Conservation (phyloP, 108 stramenopile genomes). For the Nitzschia sp. region DNA sequence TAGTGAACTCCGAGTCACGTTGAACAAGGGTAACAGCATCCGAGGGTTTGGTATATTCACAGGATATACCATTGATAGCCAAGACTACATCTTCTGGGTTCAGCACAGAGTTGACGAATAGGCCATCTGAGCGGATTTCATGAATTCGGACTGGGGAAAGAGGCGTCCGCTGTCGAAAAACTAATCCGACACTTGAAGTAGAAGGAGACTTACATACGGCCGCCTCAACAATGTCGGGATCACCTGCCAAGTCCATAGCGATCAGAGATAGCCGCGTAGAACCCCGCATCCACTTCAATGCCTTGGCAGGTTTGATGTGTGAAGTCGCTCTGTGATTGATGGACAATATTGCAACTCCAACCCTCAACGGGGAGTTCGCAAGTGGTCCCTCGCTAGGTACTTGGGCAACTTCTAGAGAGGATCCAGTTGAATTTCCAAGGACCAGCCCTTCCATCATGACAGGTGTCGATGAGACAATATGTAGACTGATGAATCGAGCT, state of each 20-base stretch:
- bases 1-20: not conserved
- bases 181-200: not conserved
- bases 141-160: not conserved
- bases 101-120: conserved; percentile 2
- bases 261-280: not conserved
- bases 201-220: not conserved
- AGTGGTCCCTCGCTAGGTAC: not conserved
- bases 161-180: not conserved
- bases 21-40: conserved; percentile 2
- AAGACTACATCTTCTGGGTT: conserved; percentile 5
- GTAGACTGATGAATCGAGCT: too few species aligned
- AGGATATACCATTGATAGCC: conserved; percentile 1
- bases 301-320: not conserved
- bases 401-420: too few species aligned
- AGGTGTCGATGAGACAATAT: too few species aligned
- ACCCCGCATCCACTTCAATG: not conserved
- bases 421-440: too few species aligned
- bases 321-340: not conserved
- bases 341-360: not conserved
- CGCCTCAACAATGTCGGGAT: conserved; percentile 9
- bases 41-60: not conserved
- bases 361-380: not conserved
- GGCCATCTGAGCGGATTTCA: not conserved
- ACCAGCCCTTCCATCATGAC: too few species aligned
- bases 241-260: not conserved